Evolutionary conservation across 495 filamentous ascomycete species (phyloP).

Genomic region (Annulohypoxylon maeteangense): DNA sequence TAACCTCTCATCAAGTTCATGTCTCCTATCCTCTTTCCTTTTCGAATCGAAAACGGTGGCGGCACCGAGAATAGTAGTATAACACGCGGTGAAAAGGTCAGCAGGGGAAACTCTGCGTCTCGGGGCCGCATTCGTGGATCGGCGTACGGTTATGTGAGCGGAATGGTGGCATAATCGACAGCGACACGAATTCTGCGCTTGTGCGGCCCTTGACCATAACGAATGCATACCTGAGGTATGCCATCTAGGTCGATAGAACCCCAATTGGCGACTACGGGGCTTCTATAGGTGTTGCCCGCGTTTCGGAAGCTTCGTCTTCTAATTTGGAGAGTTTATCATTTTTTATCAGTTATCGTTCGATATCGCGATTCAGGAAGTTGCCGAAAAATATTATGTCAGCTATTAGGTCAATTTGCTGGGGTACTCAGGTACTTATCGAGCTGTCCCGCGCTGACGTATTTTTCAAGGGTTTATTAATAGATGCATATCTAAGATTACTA

Average conservation of each 20-base stretch:
- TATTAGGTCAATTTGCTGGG: neutral
- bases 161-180: conserved; percentile 71
- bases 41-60: conserved; percentile 73
- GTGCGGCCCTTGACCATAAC: conserved; percentile 75
- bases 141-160: conserved; percentile 62
- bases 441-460: conserved; percentile 12
- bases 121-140: conserved; percentile 62
- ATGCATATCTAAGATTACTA: neutral
- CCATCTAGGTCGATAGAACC: conserved; percentile 26
- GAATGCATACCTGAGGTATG: conserved; percentile 69
- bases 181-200: conserved; percentile 67
- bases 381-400: neutral
- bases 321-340: conserved; percentile 26
- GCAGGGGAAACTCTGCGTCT: conserved; percentile 64
- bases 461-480: neutral
- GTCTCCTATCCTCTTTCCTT: conserved; percentile 68
- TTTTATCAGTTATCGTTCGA: conserved; percentile 31
- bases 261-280: conserved; percentile 18
- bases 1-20: conserved; percentile 70
- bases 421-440: neutral
- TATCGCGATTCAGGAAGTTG: conserved; percentile 21
- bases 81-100: conserved; percentile 75
- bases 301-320: conserved; percentile 16
- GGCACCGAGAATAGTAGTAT: conserved; percentile 77
- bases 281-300: conserved; percentile 3